A percentile compares a stretch with the other conserved stretches of the same genome.
phyloP scores from a whole-genome alignment of 2,329 filamentous ascomycete species.

The Chrysoporthe puriensis region DNA sequence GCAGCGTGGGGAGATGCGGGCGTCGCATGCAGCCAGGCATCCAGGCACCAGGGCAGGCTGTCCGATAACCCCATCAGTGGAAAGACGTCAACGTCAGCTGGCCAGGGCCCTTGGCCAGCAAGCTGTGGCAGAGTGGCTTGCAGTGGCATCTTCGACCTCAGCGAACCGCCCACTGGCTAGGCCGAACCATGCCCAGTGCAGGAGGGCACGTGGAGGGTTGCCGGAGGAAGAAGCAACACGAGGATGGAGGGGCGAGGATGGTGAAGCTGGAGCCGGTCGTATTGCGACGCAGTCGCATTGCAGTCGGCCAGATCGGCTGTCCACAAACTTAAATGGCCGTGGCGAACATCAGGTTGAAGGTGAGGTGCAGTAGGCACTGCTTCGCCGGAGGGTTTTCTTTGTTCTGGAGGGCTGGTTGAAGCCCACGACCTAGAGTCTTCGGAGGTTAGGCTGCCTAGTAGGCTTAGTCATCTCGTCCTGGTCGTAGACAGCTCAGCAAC shows the following conservation, averaged over 20 bases:
- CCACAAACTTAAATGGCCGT: background rate
- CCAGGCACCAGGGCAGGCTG: background rate
- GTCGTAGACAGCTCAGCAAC: no score
- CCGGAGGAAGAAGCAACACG: background rate
- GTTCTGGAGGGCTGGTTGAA: background rate
- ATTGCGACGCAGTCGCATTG: conserved; percentile 22
- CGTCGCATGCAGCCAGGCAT: background rate
- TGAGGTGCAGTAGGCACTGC: background rate
- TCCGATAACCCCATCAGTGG: background rate
- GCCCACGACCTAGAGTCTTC: no score
- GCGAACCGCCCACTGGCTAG: conserved; percentile 1
- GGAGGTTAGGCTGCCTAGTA: no score
- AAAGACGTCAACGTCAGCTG: background rate
- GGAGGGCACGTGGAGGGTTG: background rate
- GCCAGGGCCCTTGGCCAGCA: background rate
- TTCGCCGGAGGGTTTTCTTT: background rate
- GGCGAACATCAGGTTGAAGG: background rate
- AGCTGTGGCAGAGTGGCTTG: background rate
- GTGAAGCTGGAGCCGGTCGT: background rate
- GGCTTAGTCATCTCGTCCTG: no score
- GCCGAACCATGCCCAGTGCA: no score
- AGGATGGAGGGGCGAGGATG: background rate
- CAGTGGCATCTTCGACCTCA: background rate
- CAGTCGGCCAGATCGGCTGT: conserved; percentile 18
- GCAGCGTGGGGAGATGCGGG: conserved; percentile 12